A percentile compares a stretch with the other conserved stretches of the same genome.
These are phyloP conservation scores for Stagonosporopsis cucurbitacearum DNA, from an alignment of 2,329 filamentous ascomycete genomes.

Conservation along the genomic window DNA sequence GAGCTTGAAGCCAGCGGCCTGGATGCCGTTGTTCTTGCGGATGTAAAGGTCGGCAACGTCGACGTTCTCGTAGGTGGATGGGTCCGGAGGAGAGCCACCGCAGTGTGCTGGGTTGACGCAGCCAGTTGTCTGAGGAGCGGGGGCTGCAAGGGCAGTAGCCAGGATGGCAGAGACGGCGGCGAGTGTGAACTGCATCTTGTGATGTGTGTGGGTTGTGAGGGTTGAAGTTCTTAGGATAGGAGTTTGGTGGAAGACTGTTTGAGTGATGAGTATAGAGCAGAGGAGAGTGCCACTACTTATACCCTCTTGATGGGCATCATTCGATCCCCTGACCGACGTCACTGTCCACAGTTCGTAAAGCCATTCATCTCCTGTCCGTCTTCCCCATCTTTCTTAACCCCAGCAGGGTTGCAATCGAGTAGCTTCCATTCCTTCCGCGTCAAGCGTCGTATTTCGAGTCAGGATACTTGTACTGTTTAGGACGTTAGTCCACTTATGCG, in stretches of 20 bases:
- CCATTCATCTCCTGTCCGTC: not conserved
- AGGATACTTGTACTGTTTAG: not conserved
- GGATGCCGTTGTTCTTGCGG: conserved; percentile 29
- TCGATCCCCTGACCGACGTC: conserved; percentile 9
- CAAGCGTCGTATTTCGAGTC: not conserved
- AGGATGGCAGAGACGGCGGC: conserved; percentile 28
- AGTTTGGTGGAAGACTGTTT: conserved; percentile 3
- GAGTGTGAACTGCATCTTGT: conserved; percentile 28
- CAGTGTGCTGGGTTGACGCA: conserved; percentile 35
- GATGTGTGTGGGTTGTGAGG: not conserved
- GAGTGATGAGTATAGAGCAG: not conserved
- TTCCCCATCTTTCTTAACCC: conserved; percentile 9
- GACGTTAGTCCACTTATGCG: not conserved
- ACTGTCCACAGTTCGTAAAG: not conserved
- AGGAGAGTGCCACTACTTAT: conserved; percentile 21
- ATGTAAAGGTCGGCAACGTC: conserved; percentile 27
- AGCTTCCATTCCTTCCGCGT: conserved; percentile 1
- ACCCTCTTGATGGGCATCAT: conserved; percentile 1
- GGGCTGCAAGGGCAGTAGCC: conserved; percentile 27
- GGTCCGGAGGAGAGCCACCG: conserved; percentile 12
- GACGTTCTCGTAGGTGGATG: conserved; percentile 28
- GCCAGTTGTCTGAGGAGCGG: conserved; percentile 25
- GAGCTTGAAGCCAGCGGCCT: conserved; percentile 30
- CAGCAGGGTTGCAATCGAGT: conserved; percentile 5
- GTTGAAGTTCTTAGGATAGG: not conserved